Conservation (phyloP, 192 early-diverging fungal genomes). For the Martensiomyces pterosporus region DNA sequence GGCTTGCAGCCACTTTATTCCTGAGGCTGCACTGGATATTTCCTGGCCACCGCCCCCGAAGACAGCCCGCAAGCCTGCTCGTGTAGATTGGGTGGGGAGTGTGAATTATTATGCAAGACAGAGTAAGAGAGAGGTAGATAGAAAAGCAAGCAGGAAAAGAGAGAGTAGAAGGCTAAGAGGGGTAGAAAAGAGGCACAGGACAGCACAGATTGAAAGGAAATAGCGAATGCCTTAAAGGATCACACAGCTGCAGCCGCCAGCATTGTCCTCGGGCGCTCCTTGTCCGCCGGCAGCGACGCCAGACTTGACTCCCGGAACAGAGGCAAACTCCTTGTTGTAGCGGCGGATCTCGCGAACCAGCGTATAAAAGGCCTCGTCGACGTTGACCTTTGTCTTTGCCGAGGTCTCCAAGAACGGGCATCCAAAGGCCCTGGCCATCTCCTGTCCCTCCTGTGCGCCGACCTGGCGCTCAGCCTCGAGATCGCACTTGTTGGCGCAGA, state of each 20-base stretch:
- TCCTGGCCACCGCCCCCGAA: too few species aligned
- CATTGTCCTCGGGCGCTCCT: conserved; percentile 37
- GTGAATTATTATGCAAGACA: neutral
- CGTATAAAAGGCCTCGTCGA: conserved; percentile 86
- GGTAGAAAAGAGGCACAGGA: neutral
- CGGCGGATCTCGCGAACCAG: conserved; percentile 83
- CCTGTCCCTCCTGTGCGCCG: conserved; percentile 70
- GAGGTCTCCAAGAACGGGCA: conserved; percentile 86
- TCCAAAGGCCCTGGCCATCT: conserved; percentile 70
- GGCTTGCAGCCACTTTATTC: too few species aligned
- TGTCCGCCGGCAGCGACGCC: conserved; percentile 14
- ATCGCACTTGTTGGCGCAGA: conserved; percentile 95
- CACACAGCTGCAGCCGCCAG: conserved; percentile 58
- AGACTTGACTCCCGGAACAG: neutral
- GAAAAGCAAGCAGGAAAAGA: conserved; percentile 1
- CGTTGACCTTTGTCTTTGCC: conserved; percentile 84
- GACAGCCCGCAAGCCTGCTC: too few species aligned
- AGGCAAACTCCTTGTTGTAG: conserved; percentile 67
- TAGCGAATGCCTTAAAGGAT: conserved; percentile 47
- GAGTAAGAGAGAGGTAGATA: neutral
- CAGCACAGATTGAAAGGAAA: neutral
- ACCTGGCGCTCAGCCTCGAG: conserved; percentile 80
- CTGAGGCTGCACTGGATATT: too few species aligned
- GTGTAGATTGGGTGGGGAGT: too few species aligned
- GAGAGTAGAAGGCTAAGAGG: conserved; percentile 1